Conservation (phyloP, 164 flowering plant species). For the Vitis amurensis region DNA sequence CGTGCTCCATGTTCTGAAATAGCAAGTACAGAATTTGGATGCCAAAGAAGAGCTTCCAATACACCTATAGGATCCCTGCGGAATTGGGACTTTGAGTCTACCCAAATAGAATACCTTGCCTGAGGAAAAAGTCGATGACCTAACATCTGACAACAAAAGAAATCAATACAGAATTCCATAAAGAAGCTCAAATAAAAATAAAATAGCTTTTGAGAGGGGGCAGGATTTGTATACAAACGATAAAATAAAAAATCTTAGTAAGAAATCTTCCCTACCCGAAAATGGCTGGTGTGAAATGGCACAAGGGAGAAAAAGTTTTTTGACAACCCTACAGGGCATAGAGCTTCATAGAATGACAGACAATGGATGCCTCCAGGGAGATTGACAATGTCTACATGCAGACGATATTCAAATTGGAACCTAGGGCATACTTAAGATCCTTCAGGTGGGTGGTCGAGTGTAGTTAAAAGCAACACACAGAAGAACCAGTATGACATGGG, state of each 20-base stretch:
- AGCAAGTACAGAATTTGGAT: conserved; percentile 73
- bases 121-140: conserved; percentile 86
- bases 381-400: too few species aligned
- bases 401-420: not conserved
- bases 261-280: too few species aligned
- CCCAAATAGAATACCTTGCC: conserved; percentile 92
- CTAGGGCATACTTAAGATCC: not conserved
- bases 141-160: conserved; percentile 62
- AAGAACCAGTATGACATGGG: not conserved
- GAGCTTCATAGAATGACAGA: too few species aligned
- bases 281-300: too few species aligned
- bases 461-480: not conserved
- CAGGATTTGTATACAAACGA: not conserved
- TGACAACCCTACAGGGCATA: too few species aligned
- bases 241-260: not conserved
- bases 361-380: too few species aligned
- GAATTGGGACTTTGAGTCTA: conserved; percentile 94
- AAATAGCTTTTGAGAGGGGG: too few species aligned
- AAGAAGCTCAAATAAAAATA: not conserved
- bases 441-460: not conserved
- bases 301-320: too few species aligned
- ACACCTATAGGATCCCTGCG: conserved; percentile 95
- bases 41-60: conserved; percentile 94
- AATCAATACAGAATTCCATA: not conserved
- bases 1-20: conserved; percentile 98